phyloP scores from a whole-genome alignment of 1,284 basidiomycete genomes.

The Apiotrichum laibachii region DNA sequence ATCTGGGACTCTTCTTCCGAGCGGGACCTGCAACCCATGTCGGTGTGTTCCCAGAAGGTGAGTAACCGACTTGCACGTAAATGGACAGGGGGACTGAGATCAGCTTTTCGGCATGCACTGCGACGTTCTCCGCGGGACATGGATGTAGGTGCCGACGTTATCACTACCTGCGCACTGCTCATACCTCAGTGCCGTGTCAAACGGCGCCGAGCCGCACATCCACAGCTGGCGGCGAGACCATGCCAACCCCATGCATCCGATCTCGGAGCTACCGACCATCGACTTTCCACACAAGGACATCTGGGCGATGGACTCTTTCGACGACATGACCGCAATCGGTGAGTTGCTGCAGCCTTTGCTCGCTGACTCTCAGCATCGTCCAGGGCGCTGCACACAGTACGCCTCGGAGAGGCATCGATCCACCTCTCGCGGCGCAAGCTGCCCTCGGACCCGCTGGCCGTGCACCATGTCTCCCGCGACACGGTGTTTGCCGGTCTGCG shows the following conservation, averaged over 20 bases:
- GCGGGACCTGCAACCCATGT: slow-evolving; percentile 23
- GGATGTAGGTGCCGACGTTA: slow-evolving; percentile 27
- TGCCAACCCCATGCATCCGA: neutral
- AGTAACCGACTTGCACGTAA: slow-evolving; percentile 8
- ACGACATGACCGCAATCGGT: slow-evolving; percentile 35
- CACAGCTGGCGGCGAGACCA: slow-evolving; percentile 36
- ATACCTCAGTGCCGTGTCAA: slow-evolving; percentile 14
- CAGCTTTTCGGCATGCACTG: slow-evolving; percentile 37
- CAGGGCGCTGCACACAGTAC: slow-evolving; percentile 17
- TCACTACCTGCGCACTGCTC: neutral
- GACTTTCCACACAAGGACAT: slow-evolving; percentile 34
- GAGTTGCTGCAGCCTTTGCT: neutral
- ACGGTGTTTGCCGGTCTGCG: slow-evolving; percentile 37
- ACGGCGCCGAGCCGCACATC: slow-evolving; percentile 37
- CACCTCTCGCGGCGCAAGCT: slow-evolving; percentile 20
- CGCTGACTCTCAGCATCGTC: slow-evolving; percentile 18
- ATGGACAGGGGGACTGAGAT: no score
- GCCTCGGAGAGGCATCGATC: slow-evolving; percentile 14
- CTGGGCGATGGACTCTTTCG: slow-evolving; percentile 32
- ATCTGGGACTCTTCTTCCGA: slow-evolving; percentile 17
- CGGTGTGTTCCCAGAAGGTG: slow-evolving; percentile 33
- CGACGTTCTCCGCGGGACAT: slow-evolving; percentile 33
- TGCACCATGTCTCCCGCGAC: slow-evolving; percentile 32
- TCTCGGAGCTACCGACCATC: slow-evolving; percentile 26
- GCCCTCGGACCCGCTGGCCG: slow-evolving; percentile 31